Conservation (phyloP, 225 moss, liverwort and hornwort species). For the Straminergon stramineum region DNA sequence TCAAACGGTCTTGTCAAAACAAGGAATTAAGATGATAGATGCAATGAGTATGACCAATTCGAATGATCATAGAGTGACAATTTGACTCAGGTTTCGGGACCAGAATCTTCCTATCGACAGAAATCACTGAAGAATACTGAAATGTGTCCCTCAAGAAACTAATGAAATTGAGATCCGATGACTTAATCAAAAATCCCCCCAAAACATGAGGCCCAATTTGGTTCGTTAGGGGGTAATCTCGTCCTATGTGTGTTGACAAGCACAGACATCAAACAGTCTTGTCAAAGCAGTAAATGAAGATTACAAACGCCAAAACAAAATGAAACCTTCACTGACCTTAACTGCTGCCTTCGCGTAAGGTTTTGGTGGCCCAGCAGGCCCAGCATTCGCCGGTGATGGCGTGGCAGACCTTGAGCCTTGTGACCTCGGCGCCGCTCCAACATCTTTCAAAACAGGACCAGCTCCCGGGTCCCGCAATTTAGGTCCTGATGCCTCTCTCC, state of each 20-base stretch:
- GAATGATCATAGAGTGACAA: not conserved
- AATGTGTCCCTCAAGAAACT: not conserved
- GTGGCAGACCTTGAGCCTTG: slow-evolving; percentile 20
- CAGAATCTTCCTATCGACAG: no score
- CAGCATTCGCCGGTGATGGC: slow-evolving; percentile 22
- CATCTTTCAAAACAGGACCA: slow-evolving; percentile 39
- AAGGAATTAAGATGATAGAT: not conserved
- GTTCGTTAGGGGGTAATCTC: not conserved
- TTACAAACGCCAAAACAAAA: not conserved
- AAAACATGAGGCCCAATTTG: not conserved
- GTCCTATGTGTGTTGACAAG: not conserved
- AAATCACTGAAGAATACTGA: not conserved
- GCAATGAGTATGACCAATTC: not conserved
- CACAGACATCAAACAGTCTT: not conserved
- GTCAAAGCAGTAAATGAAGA: not conserved
- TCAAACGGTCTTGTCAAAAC: not conserved
- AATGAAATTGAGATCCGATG: not conserved
- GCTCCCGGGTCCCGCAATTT: slow-evolving; percentile 60
- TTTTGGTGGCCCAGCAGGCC: slow-evolving; percentile 55
- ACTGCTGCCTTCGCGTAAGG: slow-evolving; percentile 49
- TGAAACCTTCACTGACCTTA: not conserved
- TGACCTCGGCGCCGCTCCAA: slow-evolving; percentile 43
- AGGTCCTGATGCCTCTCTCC: slow-evolving; percentile 50
- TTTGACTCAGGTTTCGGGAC: no score
- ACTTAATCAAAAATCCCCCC: not conserved